These are phyloP conservation scores for Fraxinus floribunda DNA, from an alignment of 305 asterid genomes.

Conservation along the genomic window DNA sequence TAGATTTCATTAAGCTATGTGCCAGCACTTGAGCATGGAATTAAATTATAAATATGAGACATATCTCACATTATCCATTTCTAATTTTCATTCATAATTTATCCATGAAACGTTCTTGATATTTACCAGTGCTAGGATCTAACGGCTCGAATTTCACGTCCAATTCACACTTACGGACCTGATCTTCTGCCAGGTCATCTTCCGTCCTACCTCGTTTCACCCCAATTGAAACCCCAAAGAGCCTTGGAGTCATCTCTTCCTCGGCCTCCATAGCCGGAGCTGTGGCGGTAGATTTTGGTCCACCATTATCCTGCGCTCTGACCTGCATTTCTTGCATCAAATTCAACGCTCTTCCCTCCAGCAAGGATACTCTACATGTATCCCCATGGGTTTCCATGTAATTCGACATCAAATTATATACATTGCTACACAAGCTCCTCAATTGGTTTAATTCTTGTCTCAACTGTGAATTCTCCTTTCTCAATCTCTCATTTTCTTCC, in stretches of 20 bases:
- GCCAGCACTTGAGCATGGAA: too few species aligned
- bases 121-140: slow-evolving; percentile 6
- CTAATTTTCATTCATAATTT: not conserved
- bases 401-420: slow-evolving; percentile 55
- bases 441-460: slow-evolving; percentile 43
- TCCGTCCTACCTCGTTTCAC: slow-evolving; percentile 47
- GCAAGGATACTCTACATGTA: slow-evolving; percentile 7
- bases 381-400: slow-evolving; percentile 30
- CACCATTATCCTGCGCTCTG: not conserved
- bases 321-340: slow-evolving; percentile 7
- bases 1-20: too few species aligned
- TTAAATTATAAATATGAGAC: too few species aligned
- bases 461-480: slow-evolving; percentile 64
- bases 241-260: slow-evolving; percentile 44
- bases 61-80: not conserved
- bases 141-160: slow-evolving; percentile 33
- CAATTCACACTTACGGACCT: slow-evolving; percentile 9
- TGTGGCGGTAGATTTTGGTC: not conserved
- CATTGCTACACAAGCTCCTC: slow-evolving; percentile 49
- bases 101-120: slow-evolving; percentile 27
- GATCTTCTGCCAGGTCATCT: slow-evolving; percentile 27
- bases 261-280: not conserved
- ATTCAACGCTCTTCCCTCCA: slow-evolving; percentile 32
- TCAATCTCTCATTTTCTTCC: slow-evolving; percentile 42
- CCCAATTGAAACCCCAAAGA: slow-evolving; percentile 75